Base-by-base conservation (phyloP, 108 stramenopile genomes). In the Skeletonema menzelii region DNA sequence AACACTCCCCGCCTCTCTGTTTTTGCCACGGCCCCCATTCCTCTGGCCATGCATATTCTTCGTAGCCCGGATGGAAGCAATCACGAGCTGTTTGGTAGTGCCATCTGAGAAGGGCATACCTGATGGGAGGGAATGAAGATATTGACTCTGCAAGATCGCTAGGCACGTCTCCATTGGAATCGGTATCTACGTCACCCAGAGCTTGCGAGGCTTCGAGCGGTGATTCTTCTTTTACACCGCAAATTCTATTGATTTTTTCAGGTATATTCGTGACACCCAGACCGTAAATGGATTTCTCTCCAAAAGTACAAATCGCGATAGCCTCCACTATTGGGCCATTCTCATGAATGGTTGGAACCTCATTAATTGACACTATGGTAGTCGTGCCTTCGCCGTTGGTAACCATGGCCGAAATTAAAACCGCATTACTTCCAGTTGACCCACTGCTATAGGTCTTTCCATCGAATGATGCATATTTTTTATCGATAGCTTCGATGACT, bases 61-160 rank as follows among this genome's bases (percentile, higher is more conserved):
- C 65, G 59, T 71, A 78, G 1, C 77, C 77, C 24, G 22, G 2
- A 6, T 64, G 77, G 37, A 61, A 47, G 47, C 77, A 78, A 31
- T 78, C 70, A 4, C 56, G 46, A 2, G 69, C 64, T 11, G 77
- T 70, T 40, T 58, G 42, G 62, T 78, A 78, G 53, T 78, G 77
- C 77, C 77, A 78, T 53, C 69, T 46, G 4, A 78, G 77, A 35
- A 78, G 59, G 57, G 66, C 69, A 34, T 78, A 78, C 49, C 67
- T 40, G n/a, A 8, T 17, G 10, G 27, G 27, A 20, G 64, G 38
- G 20, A 12, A 44, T 28, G 26, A 26, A 32, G 31, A 7, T 32
- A 3, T 27, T 13, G 24, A 59, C 28, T 58, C 30, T 20, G 13
- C 15, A n/a, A 0, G 5, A 19, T n/a, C 46, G 46, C 19, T 6